Evolutionary conservation across 73 alveolate genomes (phyloP).

Genomic region (Effrenium voratum): DNA sequence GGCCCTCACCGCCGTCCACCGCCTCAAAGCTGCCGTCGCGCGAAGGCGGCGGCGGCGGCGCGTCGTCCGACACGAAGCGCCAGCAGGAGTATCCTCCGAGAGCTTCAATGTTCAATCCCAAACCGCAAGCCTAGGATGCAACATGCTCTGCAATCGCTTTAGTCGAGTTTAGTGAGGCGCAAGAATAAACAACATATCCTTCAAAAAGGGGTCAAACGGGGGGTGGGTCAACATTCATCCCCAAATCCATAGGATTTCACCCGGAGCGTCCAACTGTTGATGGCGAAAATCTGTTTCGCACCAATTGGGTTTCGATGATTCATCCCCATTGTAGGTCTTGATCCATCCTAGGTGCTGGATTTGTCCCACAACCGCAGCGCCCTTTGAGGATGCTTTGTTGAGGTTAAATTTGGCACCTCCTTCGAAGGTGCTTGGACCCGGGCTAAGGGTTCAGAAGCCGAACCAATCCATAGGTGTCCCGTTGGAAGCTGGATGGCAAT

Average conservation of each 20-base stretch:
- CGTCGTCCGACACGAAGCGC: constrained; percentile 29
- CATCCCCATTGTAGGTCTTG: too few relatives aligned
- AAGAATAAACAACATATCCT: too few relatives aligned
- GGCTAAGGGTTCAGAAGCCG: too few relatives aligned
- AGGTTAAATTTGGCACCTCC: too few relatives aligned
- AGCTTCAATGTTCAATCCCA: not conserved
- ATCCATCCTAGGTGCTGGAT: too few relatives aligned
- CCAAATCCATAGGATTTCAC: not conserved
- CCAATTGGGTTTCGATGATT: too few relatives aligned
- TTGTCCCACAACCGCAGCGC: too few relatives aligned
- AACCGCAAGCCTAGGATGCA: not conserved
- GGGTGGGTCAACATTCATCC: not conserved
- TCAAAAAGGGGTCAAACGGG: not conserved
- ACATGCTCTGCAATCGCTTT: not conserved
- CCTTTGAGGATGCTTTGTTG: too few relatives aligned
- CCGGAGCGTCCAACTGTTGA: not conserved
- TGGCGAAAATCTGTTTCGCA: too few relatives aligned
- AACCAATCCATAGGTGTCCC: too few relatives aligned
- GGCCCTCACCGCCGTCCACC: not conserved
- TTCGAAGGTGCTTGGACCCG: too few relatives aligned
- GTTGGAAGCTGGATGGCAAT: too few relatives aligned
- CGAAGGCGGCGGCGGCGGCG: not conserved
- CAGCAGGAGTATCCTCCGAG: constrained; percentile 13
- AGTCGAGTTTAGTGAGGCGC: not conserved
- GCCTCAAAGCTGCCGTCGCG: not conserved